Evolutionary conservation across 78 protist genomes (phyloP).

Genomic region (Dictyostelium brefeldianum): DNA sequence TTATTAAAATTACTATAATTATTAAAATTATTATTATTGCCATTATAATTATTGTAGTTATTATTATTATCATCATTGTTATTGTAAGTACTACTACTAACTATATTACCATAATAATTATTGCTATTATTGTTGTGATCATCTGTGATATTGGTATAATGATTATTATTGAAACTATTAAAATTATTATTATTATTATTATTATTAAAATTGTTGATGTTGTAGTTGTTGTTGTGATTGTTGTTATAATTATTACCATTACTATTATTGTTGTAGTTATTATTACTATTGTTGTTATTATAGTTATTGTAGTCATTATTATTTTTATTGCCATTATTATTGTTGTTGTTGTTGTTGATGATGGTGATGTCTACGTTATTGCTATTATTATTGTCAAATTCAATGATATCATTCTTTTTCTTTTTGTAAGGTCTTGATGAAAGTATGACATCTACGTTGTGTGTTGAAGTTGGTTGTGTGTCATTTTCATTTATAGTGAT

Average conservation of each 20-base stretch:
- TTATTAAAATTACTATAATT: no score
- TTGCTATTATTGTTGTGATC: neutral
- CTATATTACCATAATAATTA: neutral
- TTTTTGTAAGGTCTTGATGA: no score
- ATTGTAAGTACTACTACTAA: neutral
- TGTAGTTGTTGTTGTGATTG: neutral
- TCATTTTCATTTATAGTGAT: no score
- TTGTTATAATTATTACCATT: neutral
- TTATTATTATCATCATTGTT: neutral
- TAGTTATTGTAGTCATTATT: neutral
- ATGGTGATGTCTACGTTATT: no score
- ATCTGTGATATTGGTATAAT: neutral
- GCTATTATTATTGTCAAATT: neutral
- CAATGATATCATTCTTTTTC: no score
- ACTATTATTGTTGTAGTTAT: neutral
- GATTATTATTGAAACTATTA: neutral
- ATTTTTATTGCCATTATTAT: constrained; percentile 2
- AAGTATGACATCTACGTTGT: no score
- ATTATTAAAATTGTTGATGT: neutral
- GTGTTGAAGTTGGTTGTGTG: no score
- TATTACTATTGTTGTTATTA: constrained; percentile 1
- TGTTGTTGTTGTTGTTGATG: no score
- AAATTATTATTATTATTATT: neutral
- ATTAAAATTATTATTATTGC: neutral
- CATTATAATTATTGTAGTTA: neutral